Conservation (phyloP, 75 land plant species). For the Cupressus sempervirens region DNA sequence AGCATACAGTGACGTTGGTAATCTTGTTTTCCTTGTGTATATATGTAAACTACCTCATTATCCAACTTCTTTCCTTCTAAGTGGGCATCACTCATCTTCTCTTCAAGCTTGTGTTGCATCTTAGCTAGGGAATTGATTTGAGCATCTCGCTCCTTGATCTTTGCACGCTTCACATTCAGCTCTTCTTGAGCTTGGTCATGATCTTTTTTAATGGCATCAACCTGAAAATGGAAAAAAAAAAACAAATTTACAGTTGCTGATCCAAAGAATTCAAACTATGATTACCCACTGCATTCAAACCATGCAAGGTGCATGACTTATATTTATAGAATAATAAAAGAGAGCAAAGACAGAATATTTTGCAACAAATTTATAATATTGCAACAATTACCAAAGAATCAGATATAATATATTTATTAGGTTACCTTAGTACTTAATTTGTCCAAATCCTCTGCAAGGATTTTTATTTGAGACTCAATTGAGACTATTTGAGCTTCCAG, state of each 20-base stretch:
- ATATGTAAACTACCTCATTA: conserved; percentile 76
- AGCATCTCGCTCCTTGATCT: conserved; percentile 86
- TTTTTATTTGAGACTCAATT: conserved; percentile 46
- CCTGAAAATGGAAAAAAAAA: conserved; percentile 32
- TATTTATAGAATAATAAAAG: neutral
- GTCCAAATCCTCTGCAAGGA: conserved; percentile 51
- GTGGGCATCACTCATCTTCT: conserved; percentile 63
- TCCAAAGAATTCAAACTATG: neutral
- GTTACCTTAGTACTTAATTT: conserved; percentile 55
- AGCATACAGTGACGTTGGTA: neutral
- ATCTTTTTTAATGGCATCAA: conserved; percentile 41
- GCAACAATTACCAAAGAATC: too few species aligned
- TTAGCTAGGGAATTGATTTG: conserved; percentile 65
- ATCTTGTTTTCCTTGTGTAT: neutral
- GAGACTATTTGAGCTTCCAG: conserved; percentile 54
- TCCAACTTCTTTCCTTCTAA: conserved; percentile 87
- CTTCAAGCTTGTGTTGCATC: conserved; percentile 70
- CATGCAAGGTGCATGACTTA: neutral
- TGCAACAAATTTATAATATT: neutral
- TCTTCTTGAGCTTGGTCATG: conserved; percentile 65
- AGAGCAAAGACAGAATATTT: neutral
- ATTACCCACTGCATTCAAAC: neutral
- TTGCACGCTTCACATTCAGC: conserved; percentile 58
- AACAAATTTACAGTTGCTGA: neutral
- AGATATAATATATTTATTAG: neutral